Percentiles rank a stretch among this genome's conserved stretches.
Evolutionary conservation across 495 filamentous ascomycete species (phyloP).

Genomic region (Tuber melanosporum): DNA sequence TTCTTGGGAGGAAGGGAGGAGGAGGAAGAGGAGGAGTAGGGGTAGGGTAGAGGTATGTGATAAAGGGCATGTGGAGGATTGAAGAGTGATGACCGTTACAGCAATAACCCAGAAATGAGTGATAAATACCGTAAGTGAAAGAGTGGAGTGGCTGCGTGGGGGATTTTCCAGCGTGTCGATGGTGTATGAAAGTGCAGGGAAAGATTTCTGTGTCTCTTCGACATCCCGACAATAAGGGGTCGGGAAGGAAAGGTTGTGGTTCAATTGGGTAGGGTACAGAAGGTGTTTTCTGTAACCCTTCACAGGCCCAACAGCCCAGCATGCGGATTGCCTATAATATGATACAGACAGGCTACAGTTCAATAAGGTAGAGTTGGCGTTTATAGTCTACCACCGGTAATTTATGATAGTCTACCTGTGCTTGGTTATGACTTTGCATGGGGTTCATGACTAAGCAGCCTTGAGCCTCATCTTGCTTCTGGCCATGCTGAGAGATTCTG

Average conservation of each 20-base stretch:
- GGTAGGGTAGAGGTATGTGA: conserved; percentile 18
- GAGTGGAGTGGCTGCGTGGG: conserved; percentile 4
- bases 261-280: conserved; percentile 9
- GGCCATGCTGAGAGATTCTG: conserved; percentile 25
- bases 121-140: conserved; percentile 11
- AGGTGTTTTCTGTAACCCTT: background rate
- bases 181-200: background rate
- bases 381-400: background rate
- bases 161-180: background rate
- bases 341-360: background rate
- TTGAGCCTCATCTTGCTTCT: conserved; percentile 14
- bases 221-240: conserved; percentile 23
- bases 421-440: background rate
- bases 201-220: conserved; percentile 14
- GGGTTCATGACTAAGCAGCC: conserved; percentile 19
- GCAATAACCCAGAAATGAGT: conserved; percentile 11
- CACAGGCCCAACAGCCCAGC: background rate
- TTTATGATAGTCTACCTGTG: no score
- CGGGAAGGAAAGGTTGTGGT: background rate
- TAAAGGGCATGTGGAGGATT: conserved; percentile 16
- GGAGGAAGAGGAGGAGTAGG: conserved; percentile 20
- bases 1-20: conserved; percentile 16
- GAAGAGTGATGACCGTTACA: conserved; percentile 9
- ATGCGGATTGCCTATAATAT: background rate
- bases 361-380: background rate